Evolutionary conservation across 148 eudicot species (phyloP), one percentile per base, ranked within the genome.

Genomic region (Rheum nobile): DNA sequence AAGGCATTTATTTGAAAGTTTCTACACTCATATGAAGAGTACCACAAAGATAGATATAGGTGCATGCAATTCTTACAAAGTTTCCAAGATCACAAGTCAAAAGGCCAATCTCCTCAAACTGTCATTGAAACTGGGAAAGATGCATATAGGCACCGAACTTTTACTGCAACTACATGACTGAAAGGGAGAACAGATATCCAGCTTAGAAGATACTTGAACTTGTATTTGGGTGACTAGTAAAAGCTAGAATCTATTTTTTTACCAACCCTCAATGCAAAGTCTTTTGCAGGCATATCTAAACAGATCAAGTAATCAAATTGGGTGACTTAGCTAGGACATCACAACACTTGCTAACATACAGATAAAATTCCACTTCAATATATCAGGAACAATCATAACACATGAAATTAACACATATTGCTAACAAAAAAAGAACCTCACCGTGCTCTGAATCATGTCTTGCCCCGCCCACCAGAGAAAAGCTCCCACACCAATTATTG

Each of bases 381-480:
- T 26, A 35, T 28, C 37, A 63, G n/a, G 43, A 26, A 44, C 14
- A 39, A 48, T 8, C 50, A 29, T 14, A 16, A 9, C 11, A 16
- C 8, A 46, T 73, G 17, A 50, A 73, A 52, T 50, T n/a, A 52
- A 37, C 67, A 52, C 70, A 65, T 65, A 65, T 7, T 16, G 41
- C 39, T 34, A 11, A 47, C 26, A 31, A 67, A 77, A 54, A 65
- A 55, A 41, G 85, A 43, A 74, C 76, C 93, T 90, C 69, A 93
- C 98, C 81, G 84, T 86, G 87, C 86, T 79, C 82, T 86, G 88
- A 74, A 94, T 81, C 48, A 91, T 88, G 80, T 88, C 98, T 65
- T 87, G 82, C 59, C 95, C 88, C 4, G 91, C 96, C 98, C 98
- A 94, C 98, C 98, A 94, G 17, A 94, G 83, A 63, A 94, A 86